phyloP scores from a whole-genome alignment of 768 basidiomycete genomes.

The Leccinum imitatum region DNA sequence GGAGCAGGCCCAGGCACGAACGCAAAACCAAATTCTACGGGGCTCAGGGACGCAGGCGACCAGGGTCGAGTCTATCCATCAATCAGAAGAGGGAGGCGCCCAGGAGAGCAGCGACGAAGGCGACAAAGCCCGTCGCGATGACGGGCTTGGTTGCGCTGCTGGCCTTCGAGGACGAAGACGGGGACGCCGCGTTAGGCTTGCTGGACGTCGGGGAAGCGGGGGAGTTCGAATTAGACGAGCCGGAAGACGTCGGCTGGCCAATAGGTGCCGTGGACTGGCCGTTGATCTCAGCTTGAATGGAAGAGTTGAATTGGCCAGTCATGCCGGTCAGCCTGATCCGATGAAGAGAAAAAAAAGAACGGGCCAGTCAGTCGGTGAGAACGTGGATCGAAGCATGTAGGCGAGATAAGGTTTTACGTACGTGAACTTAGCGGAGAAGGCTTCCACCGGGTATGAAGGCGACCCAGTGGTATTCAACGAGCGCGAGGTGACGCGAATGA shows the following conservation, averaged over 20 bases:
- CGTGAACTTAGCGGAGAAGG: conserved; percentile 82
- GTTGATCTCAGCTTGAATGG: conserved; percentile 56
- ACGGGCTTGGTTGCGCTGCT: conserved; percentile 26
- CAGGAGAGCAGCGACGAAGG: conserved; percentile 20
- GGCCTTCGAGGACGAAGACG: conserved; percentile 1
- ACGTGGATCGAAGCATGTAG: not conserved
- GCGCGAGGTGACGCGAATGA: conserved; percentile 73
- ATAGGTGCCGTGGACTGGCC: conserved; percentile 61
- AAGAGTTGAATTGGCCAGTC: conserved; percentile 65
- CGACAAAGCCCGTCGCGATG: conserved; percentile 26
- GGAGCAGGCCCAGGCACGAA: not conserved
- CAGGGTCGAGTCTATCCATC: not conserved
- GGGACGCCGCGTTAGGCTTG: not conserved
- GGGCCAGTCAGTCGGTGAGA: not conserved
- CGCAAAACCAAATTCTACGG: not conserved
- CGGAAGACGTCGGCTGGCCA: conserved; percentile 36
- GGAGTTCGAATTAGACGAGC: conserved; percentile 5
- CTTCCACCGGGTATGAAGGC: conserved; percentile 56
- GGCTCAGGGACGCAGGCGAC: not conserved
- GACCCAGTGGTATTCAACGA: conserved; percentile 48
- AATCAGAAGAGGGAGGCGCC: conserved; percentile 24
- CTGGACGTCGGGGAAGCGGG: not conserved
- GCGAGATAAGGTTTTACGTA: conserved; percentile 37
- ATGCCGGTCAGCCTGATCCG: conserved; percentile 59
- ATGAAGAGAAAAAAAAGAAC: not conserved